Evolutionary conservation across 495 filamentous ascomycete species (phyloP).

Genomic region (Aspergillus leporis): DNA sequence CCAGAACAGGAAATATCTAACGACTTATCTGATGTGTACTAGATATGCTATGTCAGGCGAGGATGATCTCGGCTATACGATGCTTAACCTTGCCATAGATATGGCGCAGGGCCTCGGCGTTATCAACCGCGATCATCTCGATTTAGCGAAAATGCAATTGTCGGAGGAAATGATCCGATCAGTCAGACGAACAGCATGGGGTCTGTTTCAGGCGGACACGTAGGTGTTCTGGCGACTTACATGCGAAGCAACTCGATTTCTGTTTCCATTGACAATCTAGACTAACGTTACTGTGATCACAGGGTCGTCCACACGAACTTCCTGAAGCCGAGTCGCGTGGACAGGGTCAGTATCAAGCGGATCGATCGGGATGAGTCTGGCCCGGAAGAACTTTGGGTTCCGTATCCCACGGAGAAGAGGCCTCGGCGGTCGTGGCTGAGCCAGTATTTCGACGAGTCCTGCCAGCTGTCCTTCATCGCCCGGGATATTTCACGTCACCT

Average conservation of each 20-base stretch:
- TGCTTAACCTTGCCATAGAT: constrained; percentile 31
- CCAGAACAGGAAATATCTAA: background rate
- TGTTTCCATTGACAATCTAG: background rate
- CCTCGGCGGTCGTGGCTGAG: constrained; percentile 24
- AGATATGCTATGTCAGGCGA: constrained; percentile 34
- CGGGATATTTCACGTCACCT: constrained; percentile 27
- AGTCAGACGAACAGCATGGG: constrained; percentile 32
- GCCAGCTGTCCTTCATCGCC: constrained; percentile 31
- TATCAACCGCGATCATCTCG: constrained; percentile 17
- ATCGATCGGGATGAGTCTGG: constrained; percentile 15
- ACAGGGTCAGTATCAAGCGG: constrained; percentile 22
- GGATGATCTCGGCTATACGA: constrained; percentile 30
- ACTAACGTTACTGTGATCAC: background rate
- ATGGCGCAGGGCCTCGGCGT: constrained; percentile 32
- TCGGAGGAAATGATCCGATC: constrained; percentile 29
- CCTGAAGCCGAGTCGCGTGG: constrained; percentile 30
- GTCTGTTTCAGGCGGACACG: constrained; percentile 37
- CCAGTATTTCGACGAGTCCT: constrained; percentile 34
- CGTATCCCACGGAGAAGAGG: constrained; percentile 24
- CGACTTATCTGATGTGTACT: background rate
- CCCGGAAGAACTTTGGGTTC: constrained; percentile 20
- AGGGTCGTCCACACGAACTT: constrained; percentile 38
- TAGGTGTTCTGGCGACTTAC: constrained; percentile 14
- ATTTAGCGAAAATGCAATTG: constrained; percentile 15
- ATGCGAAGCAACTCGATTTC: background rate